These are phyloP conservation scores for Jacaranda copaia DNA, from an alignment of 257 asterid genomes.

Conservation along the genomic window DNA sequence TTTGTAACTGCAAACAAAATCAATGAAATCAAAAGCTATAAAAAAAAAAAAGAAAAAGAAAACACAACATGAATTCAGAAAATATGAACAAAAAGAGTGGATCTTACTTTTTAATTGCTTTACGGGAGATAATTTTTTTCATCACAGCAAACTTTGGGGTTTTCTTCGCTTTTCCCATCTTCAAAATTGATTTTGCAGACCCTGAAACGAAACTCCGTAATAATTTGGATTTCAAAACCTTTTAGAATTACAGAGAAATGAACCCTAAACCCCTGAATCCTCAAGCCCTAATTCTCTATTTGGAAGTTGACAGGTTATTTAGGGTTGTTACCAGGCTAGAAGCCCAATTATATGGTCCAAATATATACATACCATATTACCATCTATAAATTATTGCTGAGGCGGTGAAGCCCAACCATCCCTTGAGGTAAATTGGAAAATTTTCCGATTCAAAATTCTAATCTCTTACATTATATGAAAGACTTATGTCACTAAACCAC, in stretches of 20 bases:
- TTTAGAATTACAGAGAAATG: background rate
- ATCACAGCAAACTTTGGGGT: conserved; percentile 88
- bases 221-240: background rate
- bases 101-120: conserved; percentile 77
- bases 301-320: background rate
- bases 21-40: background rate
- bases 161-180: conserved; percentile 93
- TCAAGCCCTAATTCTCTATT: background rate
- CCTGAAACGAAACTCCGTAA: background rate
- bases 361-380: no score
- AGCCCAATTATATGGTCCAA: conserved; percentile 22
- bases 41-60: no score
- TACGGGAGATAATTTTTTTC: conserved; percentile 77
- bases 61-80: conserved; percentile 2
- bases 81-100: background rate
- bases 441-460: no score
- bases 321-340: background rate
- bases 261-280: conserved; percentile 34
- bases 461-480: no score
- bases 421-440: no score
- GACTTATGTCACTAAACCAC: no score
- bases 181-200: conserved; percentile 21
- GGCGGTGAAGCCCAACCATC: background rate
- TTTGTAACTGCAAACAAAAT: conserved; percentile 56
- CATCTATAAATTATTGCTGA: background rate